Conservation (phyloP, 208 protist genomes). For the Plasmodiophora brassicae region DNA sequence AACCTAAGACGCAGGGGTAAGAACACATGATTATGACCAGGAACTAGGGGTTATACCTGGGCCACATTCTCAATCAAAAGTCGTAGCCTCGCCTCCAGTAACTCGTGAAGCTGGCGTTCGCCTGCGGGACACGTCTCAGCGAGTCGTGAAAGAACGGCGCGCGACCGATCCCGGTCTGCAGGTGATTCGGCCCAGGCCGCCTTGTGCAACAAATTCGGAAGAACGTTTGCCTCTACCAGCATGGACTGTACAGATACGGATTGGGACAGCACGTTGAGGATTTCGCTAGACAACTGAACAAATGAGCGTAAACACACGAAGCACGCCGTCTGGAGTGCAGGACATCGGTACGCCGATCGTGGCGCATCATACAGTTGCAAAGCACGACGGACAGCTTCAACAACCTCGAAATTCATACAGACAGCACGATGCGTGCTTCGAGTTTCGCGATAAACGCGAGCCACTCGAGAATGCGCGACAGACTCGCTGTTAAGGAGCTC, state of each 20-base stretch:
- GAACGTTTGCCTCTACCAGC: neutral
- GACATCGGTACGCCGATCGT: neutral
- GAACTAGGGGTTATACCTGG: neutral
- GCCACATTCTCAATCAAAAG: neutral
- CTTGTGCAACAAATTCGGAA: neutral
- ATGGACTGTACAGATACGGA: neutral
- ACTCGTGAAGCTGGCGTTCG: neutral
- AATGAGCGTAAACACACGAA: neutral
- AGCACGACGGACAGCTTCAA: neutral
- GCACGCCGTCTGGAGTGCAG: neutral
- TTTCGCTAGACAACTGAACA: neutral
- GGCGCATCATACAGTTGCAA: neutral
- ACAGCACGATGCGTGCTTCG: neutral
- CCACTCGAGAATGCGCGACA: neutral
- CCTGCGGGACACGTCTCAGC: neutral
- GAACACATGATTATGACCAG: neutral
- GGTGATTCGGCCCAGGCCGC: neutral
- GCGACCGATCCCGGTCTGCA: neutral
- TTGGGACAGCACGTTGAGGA: neutral
- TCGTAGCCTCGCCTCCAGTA: neutral
- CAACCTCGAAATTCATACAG: neutral
- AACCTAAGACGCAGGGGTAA: neutral
- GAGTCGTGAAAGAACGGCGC: neutral
- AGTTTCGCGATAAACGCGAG: slow-evolving; percentile 1
- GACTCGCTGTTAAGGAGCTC: neutral